Base-by-base conservation (phyloP, 495 filamentous ascomycete species). In the Annulohypoxylon bovei region DNA sequence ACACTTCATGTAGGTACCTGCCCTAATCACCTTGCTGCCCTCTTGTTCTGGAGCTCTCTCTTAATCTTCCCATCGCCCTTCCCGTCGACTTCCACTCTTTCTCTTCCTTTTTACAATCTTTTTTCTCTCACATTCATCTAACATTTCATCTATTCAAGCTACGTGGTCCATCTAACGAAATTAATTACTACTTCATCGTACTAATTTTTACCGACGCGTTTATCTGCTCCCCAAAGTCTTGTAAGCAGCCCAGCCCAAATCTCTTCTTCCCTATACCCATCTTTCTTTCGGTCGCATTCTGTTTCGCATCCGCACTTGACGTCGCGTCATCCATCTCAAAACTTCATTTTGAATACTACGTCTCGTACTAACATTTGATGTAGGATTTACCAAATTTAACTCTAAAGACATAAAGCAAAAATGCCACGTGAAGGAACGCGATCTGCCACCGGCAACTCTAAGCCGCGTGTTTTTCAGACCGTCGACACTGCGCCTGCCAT, bases 371-470 rank as follows among this genome's bases (percentile, higher is more conserved):
- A 74, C 67, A 37, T 68, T 69, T 57, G 62, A 49, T 73, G 60
- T 64, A 75, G 65, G 65, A 56, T 61, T 75, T 54, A 56, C 61
- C 49, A 35, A 55, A 68, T 60, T 74, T 73, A 65, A 42, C 55
- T 25, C 65, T 54, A 35, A 20, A 35, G 1, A 57, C 18, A 28
- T 47, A 53, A 74, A 75, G 55, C 63, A 65, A 76, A 72, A 71
- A 87, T 87, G 85, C 75, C 84, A 75, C 83, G 84, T 72, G 85
- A 87, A 81, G 84, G 84, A 73, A 87, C 85, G 56, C 83, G 85
- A 63, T 86, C 84, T 49, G 70, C 76, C 60, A 87, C 85, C 40
- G 85, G 85, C 77, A 84, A 87, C 75, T 83, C 85, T 49, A 80
- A 80, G 69, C 85, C 85, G 65, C 82, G 85, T 71, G 80, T 86